Base-by-base conservation (phyloP, 768 basidiomycete genomes). In the Rhizopogon salebrosus region DNA sequence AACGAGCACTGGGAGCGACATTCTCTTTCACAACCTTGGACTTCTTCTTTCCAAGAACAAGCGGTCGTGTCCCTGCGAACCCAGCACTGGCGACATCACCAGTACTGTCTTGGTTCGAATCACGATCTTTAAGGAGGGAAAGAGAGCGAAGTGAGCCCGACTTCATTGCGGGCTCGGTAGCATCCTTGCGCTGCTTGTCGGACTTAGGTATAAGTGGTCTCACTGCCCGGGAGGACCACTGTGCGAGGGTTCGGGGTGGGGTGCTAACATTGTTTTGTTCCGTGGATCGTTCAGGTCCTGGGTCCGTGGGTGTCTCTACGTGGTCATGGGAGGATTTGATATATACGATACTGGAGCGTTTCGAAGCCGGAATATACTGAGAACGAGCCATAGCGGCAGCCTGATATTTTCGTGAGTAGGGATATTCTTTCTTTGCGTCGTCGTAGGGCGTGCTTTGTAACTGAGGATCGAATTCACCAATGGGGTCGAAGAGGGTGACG, bases 371-470 rank as follows among this genome's bases (percentile, higher is more conserved):
- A 34, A 34, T 34, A 11, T 34, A 34, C 22, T 34, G 45, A 57
- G 43, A 57, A 50, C 57, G 65, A 60, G 56, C n/a, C 56, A 55
- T 50, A 53, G 61, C 38, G 50, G 41, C 48, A 45, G 60, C 55
- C 56, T 64, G 53, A 49, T 55, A 57, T 52, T 62, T 55, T 52
- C 48, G 43, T 14, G 45, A 20, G 36, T 54, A 51, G 46, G 56
- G 49, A 41, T 60, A 39, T 42, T 52, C 54, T 63, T 61, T 60
- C 65, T 64, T 42, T 70, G 68, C 54, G 55, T 80, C 80, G 58
- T 80, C 80, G 58, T 80, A 80, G 1, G 85, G 85, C 0, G 85
- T 87, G 62, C 84, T 87, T 64, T 85, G 77, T 3, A 82, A 78
- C 10, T 34, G 24, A 7, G 57, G 61, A 34, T 63, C 64, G 18